Conservation (phyloP, 163 green algal species). For the Volvox carteri region DNA sequence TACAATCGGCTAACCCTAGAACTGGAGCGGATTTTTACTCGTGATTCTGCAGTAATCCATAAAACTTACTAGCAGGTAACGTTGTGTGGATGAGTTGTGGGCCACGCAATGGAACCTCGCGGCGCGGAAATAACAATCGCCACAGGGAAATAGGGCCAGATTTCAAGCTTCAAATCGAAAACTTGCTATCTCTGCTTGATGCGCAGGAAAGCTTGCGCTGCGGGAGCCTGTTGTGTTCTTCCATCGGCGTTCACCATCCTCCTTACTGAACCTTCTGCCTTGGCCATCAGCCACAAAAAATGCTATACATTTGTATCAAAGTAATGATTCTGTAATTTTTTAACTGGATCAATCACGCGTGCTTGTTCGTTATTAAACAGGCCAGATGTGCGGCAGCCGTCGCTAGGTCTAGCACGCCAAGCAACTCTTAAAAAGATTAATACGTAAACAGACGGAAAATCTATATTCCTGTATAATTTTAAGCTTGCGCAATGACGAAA, state of each 20-base stretch:
- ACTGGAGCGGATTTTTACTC: constrained; percentile 23
- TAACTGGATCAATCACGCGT: too few relatives aligned
- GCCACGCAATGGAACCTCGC: too few relatives aligned
- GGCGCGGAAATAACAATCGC: constrained; percentile 1
- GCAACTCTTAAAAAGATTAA: too few relatives aligned
- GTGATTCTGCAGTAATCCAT: constrained; percentile 2
- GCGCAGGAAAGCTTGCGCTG: constrained; percentile 16
- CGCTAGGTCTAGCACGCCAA: too few relatives aligned
- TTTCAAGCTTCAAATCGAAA: constrained; percentile 34
- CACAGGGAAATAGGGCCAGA: background rate
- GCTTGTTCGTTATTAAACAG: too few relatives aligned
- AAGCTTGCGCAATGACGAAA: too few relatives aligned
- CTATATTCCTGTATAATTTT: too few relatives aligned
- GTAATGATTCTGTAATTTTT: too few relatives aligned
- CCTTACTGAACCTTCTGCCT: background rate
- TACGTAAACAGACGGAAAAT: too few relatives aligned
- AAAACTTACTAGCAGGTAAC: background rate
- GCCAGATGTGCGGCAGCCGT: too few relatives aligned
- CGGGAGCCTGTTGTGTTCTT: background rate
- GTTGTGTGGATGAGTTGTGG: constrained; percentile 14
- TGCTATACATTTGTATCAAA: too few relatives aligned
- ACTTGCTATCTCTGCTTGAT: constrained; percentile 37
- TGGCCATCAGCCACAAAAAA: background rate
- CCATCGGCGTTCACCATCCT: background rate
- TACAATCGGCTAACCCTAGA: constrained; percentile 16